Conservation (phyloP, 1,284 basidiomycete species). For the Nidula niveotomentosa region DNA sequence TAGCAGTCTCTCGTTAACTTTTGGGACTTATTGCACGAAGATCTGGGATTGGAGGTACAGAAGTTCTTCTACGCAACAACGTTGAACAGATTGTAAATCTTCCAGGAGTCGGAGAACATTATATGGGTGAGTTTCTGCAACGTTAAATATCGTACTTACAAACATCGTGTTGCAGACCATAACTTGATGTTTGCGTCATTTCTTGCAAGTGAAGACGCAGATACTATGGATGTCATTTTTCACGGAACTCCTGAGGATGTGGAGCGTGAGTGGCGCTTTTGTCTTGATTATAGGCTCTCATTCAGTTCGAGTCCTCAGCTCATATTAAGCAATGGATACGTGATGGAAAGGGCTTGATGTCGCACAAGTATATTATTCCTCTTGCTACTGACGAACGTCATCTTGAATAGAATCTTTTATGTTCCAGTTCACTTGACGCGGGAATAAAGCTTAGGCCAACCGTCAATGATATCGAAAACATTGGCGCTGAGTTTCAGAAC, state of each 20-base stretch:
- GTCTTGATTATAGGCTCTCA: not conserved
- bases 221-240: slow-evolving; percentile 43
- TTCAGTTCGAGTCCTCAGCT: not conserved
- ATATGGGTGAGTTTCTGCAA: slow-evolving; percentile 21
- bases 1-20: not conserved
- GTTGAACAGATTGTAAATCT: slow-evolving; percentile 40
- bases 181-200: slow-evolving; percentile 31
- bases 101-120: slow-evolving; percentile 52
- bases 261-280: slow-evolving; percentile 22
- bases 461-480: slow-evolving; percentile 35
- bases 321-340: not conserved
- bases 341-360: not conserved
- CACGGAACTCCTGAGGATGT: slow-evolving; percentile 26
- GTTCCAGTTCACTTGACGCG: slow-evolving; percentile 37
- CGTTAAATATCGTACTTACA: not conserved
- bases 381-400: not conserved
- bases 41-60: slow-evolving; percentile 33
- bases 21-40: not conserved
- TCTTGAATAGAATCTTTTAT: not conserved
- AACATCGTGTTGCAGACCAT: slow-evolving; percentile 36
- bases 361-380: not conserved
- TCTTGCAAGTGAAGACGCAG: slow-evolving; percentile 30
- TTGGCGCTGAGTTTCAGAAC: slow-evolving; percentile 42
- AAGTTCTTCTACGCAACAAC: slow-evolving; percentile 34
- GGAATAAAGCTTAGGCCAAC: slow-evolving; percentile 50